Evolutionary conservation across 2,329 filamentous ascomycete species (phyloP), one percentile per base, ranked within the genome.

Genomic region (Epichloe uncinata): DNA sequence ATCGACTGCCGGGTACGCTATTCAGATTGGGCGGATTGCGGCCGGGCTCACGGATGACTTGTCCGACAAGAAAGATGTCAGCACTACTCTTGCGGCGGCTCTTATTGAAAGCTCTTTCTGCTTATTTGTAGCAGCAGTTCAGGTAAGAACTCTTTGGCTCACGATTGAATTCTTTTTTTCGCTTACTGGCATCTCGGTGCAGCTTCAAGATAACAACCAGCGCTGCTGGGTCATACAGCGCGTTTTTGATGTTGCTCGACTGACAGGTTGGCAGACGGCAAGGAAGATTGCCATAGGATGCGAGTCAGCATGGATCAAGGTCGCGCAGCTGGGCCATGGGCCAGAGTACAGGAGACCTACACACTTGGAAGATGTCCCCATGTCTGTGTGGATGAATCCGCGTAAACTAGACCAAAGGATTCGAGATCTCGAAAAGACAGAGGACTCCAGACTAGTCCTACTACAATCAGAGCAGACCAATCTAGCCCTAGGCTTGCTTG

Each of bases 181-280:
- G 4, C 26, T 48, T 38, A 33, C 45, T 47, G 22, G 38, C 13
- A 18, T 46, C 9, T 6, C 35, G 18, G 15, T 12, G 18, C 22
- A 49, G 26, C 52, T 52, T 62, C 79, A 79, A 58, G 79, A 87
- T 52, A 64, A 79, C 4, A 70, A 67, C 0, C 89, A 97, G 60
- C 81, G 93, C 1, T 75, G 78, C 51, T 95, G 88, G 86, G 78
- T 84, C 0, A 75, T 96, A 54, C 74, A 76, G 35, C 80, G 85
- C 30, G 74, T 96, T 50, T 77, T 81, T 57, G 82, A 88, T 57
- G 82, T 95, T 38, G 79, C 85, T 2, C 79, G 82, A 1, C 73
- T 93, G 7, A 95, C 88, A 0, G 93, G 93, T 0, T 96, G 88
- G 85, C 84, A 88, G 58, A 88, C 85, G 1, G 85, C 88, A 1